Percentiles rank a stretch among this genome's conserved stretches.
Conservation (phyloP, 495 filamentous ascomycete species). For the Friedmanniomyces endolithicus region DNA sequence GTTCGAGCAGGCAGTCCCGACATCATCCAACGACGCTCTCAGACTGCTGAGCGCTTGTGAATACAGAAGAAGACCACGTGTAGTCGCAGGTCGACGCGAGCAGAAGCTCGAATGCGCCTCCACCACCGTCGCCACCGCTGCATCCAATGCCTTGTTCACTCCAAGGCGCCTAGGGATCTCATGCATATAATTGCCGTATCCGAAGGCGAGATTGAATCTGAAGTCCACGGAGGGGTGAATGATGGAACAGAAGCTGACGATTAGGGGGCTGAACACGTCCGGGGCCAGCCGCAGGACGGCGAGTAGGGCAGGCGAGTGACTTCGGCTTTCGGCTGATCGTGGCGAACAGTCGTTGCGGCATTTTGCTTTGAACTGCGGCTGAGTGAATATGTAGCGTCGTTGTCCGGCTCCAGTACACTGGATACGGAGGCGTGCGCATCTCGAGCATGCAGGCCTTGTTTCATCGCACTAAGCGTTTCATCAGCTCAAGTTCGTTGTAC, state of each 20-base stretch:
- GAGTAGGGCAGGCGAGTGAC: background rate
- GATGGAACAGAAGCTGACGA: background rate
- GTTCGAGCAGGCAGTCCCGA: background rate
- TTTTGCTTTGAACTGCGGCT: background rate
- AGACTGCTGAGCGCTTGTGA: conserved; percentile 1
- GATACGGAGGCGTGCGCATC: conserved; percentile 13
- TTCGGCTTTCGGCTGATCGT: background rate
- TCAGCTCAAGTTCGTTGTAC: background rate
- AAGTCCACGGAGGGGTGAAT: background rate
- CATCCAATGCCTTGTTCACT: conserved; percentile 13
- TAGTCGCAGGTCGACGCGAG: background rate
- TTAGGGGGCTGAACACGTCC: background rate
- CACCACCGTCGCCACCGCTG: conserved; percentile 7
- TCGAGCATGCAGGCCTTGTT: conserved; percentile 11
- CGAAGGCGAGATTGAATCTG: background rate
- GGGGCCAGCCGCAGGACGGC: background rate
- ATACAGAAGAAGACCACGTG: background rate
- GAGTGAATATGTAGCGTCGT: conserved; percentile 14
- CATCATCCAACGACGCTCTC: conserved; percentile 3
- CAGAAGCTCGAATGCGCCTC: conserved; percentile 1
- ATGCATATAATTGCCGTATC: conserved; percentile 10
- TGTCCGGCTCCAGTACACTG: conserved; percentile 11
- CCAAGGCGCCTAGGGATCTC: conserved; percentile 10
- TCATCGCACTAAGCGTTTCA: conserved; percentile 10
- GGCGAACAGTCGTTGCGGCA: background rate